Percentiles rank a stretch among this genome's conserved stretches.
phyloP scores from a whole-genome alignment of 441 rosid genomes.

The Populus hybrid region DNA sequence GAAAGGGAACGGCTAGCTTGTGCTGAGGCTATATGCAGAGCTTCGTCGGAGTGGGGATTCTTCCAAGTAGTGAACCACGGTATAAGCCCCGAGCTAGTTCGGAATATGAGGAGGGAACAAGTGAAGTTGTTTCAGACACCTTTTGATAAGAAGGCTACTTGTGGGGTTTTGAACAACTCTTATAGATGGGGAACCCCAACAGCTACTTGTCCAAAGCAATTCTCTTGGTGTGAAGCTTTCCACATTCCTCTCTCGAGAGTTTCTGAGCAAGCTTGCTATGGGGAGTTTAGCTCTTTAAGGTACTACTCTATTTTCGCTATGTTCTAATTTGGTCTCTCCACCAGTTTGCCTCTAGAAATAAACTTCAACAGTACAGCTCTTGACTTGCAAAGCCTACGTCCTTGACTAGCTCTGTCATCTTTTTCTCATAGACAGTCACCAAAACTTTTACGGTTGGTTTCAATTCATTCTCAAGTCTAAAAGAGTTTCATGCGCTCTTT shows the following conservation, averaged over 20 bases:
- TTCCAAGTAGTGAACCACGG: slow-evolving; percentile 72
- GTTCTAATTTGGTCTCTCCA: not conserved
- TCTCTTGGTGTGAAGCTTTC: slow-evolving; percentile 75
- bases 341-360: not conserved
- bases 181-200: slow-evolving; percentile 61
- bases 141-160: slow-evolving; percentile 36
- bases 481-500: not conserved
- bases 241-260: slow-evolving; percentile 55
- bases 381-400: not conserved
- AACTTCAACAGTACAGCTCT: not conserved
- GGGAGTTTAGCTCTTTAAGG: slow-evolving; percentile 46
- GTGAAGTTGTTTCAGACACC: slow-evolving; percentile 39
- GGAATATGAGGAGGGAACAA: slow-evolving; percentile 50
- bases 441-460: not conserved
- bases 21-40: slow-evolving; percentile 38
- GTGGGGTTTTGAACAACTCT: slow-evolving; percentile 45
- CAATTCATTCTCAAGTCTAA: not conserved
- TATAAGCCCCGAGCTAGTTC: slow-evolving; percentile 33
- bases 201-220: slow-evolving; percentile 44
- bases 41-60: slow-evolving; percentile 66
- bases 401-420: not conserved
- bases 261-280: slow-evolving; percentile 41
- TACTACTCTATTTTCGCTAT: not conserved
- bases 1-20: slow-evolving; percentile 28
- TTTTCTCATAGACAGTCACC: not conserved